Evolutionary conservation across 306 rosid genomes (phyloP), one percentile per base, ranked within the genome.

Genomic region (Dicorynia guianensis): DNA sequence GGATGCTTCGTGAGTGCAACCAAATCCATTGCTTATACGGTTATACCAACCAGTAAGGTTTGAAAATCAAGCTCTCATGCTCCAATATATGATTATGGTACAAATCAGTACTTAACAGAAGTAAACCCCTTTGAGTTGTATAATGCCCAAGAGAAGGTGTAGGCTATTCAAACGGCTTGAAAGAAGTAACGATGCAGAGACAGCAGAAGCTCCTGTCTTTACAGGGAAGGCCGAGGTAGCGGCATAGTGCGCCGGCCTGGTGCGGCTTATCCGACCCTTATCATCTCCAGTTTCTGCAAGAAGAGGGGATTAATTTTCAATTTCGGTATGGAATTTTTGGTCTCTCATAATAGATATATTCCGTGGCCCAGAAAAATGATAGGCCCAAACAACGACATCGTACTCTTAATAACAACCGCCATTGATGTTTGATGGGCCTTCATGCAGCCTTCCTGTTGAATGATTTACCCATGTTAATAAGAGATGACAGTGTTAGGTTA

Each of bases 1-100:
- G 58, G 72, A 82, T 76, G 76, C 69, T 60, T 82, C 44, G 82
- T 60, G 30, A 75, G 63, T 66, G 36, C 46, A 1, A 61, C 63
- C 44, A 67, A 72, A 50, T 82, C 85, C 73, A 77, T 81, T 35
- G 67, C 4, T 53, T 69, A 18, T 3, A 25, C 43, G 67, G 2
- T 53, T 69, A 18, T 3, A 25, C 43, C 54, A 42, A 42, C 0
- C 57, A 7, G 19, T 14, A 71, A 58, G 20, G n/a, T 10, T 25
- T 18, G 43, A 11, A n/a, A 38, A 2, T 38, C 8, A 70, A 55
- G 34, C 53, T 15, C 25, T 6, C 12, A 14, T 50, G 20, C 56
- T 50, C 19, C 56, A 50, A 0, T 47, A 5, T 3, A 47, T 11
- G 8, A 33, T 25, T 1, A 25, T 25, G 30, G 30, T 25, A 25